Conservation (phyloP, 139 green algal species). For the Pseudopediastrum boryanum region DNA sequence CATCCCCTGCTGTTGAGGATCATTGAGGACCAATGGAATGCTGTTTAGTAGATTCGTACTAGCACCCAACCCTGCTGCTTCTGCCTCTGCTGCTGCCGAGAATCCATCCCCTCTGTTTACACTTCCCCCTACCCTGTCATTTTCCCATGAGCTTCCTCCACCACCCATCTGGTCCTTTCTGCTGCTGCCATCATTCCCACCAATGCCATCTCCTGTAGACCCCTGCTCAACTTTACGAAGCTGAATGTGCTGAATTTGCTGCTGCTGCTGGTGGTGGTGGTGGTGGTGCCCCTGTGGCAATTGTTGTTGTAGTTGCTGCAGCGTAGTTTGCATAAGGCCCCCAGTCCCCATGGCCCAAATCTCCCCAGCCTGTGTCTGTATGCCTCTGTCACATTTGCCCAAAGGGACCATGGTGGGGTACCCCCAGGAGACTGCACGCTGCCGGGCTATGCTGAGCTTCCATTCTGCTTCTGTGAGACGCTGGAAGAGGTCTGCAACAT, state of each 20-base stretch:
- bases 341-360: slow-evolving; percentile 8
- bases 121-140: too few relatives aligned
- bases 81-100: too few relatives aligned
- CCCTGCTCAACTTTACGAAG: too few relatives aligned
- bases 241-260: not conserved
- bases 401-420: slow-evolving; percentile 29
- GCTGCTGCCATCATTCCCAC: too few relatives aligned
- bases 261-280: slow-evolving; percentile 14
- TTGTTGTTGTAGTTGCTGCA: not conserved
- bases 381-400: slow-evolving; percentile 21
- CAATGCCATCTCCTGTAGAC: too few relatives aligned
- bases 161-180: too few relatives aligned
- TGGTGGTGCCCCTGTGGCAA: not conserved
- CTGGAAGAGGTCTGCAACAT: slow-evolving; percentile 35
- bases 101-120: too few relatives aligned
- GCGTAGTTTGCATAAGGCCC: not conserved
- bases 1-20: too few relatives aligned
- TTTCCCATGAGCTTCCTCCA: too few relatives aligned
- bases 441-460: slow-evolving; percentile 16
- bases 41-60: too few relatives aligned
- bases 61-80: too few relatives aligned
- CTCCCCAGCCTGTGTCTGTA: slow-evolving; percentile 35
- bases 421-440: slow-evolving; percentile 21
- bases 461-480: slow-evolving; percentile 23
- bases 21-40: too few relatives aligned